These are phyloP conservation scores for Marsdenia floribunda DNA, from an alignment of 257 asterid species.

Conservation along the genomic window DNA sequence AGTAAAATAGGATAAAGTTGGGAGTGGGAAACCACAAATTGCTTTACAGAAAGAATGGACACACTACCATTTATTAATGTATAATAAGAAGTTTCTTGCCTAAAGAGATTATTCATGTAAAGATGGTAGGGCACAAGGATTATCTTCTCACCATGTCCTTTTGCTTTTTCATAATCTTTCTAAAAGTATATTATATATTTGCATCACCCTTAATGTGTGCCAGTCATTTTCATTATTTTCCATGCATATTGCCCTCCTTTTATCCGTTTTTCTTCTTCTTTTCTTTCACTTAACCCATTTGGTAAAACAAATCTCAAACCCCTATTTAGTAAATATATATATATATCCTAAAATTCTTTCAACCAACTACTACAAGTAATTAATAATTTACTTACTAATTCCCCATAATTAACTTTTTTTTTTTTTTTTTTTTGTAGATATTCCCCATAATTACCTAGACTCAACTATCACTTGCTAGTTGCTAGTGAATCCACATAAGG, in stretches of 20 bases:
- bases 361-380: no score
- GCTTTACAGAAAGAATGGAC: constrained; percentile 34
- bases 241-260: neutral
- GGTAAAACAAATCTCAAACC: neutral
- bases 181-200: constrained; percentile 22
- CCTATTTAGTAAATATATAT: neutral
- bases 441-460: no score
- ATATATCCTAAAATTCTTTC: no score
- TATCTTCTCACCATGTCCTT: constrained; percentile 36
- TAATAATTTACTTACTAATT: no score
- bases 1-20: constrained; percentile 12
- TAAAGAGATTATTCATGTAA: constrained; percentile 39
- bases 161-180: constrained; percentile 29
- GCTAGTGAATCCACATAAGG: no score
- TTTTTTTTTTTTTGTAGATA: no score
- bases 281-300: no score
- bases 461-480: no score
- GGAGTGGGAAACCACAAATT: constrained; percentile 19
- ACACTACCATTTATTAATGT: constrained; percentile 20
- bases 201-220: constrained; percentile 23
- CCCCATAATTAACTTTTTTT: no score
- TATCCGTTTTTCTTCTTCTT: no score
- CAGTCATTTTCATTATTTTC: constrained; percentile 36
- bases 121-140: constrained; percentile 48
- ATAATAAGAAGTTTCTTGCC: constrained; percentile 44